A percentile compares a stretch with the other conserved stretches of the same genome.
Conservation (phyloP, 2,329 filamentous ascomycete species). For the Acephala macrosclerotiorum region DNA sequence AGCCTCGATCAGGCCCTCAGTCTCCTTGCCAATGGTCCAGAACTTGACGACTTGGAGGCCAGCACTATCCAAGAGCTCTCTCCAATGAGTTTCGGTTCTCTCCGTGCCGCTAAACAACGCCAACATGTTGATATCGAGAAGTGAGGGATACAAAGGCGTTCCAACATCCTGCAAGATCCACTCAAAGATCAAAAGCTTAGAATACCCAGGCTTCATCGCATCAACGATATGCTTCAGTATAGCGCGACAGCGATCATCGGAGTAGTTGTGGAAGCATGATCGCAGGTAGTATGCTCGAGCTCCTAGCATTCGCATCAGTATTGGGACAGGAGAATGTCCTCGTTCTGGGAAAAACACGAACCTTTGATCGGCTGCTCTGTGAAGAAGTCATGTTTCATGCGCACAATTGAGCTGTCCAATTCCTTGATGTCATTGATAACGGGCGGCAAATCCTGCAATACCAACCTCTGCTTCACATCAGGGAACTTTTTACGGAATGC, state of each 20-base stretch:
- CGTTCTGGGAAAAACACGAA: too few species aligned
- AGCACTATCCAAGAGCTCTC: constrained; percentile 25
- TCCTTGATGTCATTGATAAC: constrained; percentile 28
- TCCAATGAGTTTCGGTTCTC: constrained; percentile 48
- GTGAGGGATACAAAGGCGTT: constrained; percentile 32
- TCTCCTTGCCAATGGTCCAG: constrained; percentile 19
- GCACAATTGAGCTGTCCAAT: constrained; percentile 33
- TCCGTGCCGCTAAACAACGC: constrained; percentile 44
- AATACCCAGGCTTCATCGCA: constrained; percentile 39
- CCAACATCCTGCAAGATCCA: constrained; percentile 28
- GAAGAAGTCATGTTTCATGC: constrained; percentile 41
- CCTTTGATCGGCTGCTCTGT: constrained; percentile 41
- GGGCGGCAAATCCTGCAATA: constrained; percentile 34
- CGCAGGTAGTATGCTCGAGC: constrained; percentile 41
- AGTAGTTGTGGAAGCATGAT: constrained; percentile 46
- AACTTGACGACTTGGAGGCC: constrained; percentile 32
- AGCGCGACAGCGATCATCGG: constrained; percentile 38
- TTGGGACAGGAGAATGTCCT: neutral
- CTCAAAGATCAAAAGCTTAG: constrained; percentile 32
- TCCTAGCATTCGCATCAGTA: constrained; percentile 33
- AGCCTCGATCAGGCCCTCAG: constrained; percentile 26
- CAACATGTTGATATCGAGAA: constrained; percentile 50
- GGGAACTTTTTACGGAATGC: constrained; percentile 19
- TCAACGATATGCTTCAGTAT: constrained; percentile 42
- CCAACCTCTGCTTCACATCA: constrained; percentile 24